Conservation (phyloP, 1,284 basidiomycete genomes). For the Cystobasidium slooffiae region DNA sequence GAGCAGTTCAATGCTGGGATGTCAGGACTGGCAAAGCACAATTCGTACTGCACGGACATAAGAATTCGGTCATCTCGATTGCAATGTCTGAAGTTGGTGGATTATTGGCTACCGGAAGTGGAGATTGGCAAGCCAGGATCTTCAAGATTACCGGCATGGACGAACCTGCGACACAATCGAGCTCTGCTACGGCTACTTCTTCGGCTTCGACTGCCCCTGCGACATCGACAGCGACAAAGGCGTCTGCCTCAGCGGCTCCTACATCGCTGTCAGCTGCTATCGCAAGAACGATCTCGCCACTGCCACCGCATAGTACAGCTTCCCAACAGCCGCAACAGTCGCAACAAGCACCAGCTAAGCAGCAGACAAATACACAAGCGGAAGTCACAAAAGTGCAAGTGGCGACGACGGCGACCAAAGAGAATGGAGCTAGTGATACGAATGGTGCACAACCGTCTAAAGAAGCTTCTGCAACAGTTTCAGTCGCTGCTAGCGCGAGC, state of each 20-base stretch:
- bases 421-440: too few species aligned
- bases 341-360: too few species aligned
- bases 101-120: constrained; percentile 80
- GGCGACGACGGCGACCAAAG: too few species aligned
- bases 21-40: constrained; percentile 73
- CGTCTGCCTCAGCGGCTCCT: too few species aligned
- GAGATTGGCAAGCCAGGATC: constrained; percentile 80
- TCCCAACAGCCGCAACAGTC: too few species aligned
- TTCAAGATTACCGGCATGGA: constrained; percentile 61
- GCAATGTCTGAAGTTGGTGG: constrained; percentile 75
- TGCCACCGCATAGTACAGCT: too few species aligned
- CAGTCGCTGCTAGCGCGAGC: neutral
- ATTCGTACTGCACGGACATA: constrained; percentile 85
- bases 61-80: constrained; percentile 87
- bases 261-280: too few species aligned
- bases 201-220: neutral
- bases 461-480: neutral
- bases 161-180: neutral
- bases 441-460: neutral
- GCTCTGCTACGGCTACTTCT: neutral
- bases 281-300: too few species aligned
- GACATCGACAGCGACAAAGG: neutral
- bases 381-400: too few species aligned
- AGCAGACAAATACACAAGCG: too few species aligned
- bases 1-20: constrained; percentile 86